phyloP scores from a whole-genome alignment of 1,284 basidiomycete species.

The Cryptococcus sp. region DNA sequence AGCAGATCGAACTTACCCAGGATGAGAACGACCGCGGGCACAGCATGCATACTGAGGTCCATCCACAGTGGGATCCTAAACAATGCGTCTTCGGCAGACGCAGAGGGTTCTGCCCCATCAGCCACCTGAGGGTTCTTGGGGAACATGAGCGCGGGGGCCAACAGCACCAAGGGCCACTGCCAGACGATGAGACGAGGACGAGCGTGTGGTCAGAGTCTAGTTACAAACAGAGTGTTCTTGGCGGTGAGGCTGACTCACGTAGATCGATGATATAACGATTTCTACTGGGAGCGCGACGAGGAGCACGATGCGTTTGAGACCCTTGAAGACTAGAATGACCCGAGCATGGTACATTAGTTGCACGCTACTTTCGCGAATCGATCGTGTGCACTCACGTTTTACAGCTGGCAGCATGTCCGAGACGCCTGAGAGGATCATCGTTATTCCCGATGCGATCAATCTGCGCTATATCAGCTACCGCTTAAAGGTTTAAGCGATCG shows the following conservation, averaged over 20 bases:
- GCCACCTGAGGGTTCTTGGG: conserved; percentile 35
- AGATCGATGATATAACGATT: conserved; percentile 69
- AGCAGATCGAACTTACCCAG: conserved; percentile 53
- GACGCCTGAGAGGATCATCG: conserved; percentile 59
- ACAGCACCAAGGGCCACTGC: conserved; percentile 46
- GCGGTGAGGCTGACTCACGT: conserved; percentile 50
- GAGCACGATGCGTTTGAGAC: conserved; percentile 61
- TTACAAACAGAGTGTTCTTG: background rate
- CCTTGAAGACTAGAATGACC: conserved; percentile 9
- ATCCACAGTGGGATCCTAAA: conserved; percentile 63
- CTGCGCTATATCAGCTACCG: background rate
- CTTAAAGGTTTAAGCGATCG: background rate
- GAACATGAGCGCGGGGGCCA: conserved; percentile 42
- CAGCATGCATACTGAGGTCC: conserved; percentile 66
- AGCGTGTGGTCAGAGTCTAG: background rate
- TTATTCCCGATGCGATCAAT: conserved; percentile 35
- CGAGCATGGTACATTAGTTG: background rate
- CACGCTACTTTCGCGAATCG: background rate
- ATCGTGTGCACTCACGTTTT: conserved; percentile 49
- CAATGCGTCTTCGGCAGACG: conserved; percentile 52
- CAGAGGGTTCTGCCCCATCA: conserved; percentile 49
- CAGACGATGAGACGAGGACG: conserved; percentile 1
- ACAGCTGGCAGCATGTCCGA: conserved; percentile 60
- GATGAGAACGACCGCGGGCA: conserved; percentile 64
- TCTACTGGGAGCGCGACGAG: conserved; percentile 67